Percentiles rank a stretch among this genome's conserved stretches.
Evolutionary conservation across 148 eudicot species (phyloP).

Genomic region (Rhododendron ferrugineum): DNA sequence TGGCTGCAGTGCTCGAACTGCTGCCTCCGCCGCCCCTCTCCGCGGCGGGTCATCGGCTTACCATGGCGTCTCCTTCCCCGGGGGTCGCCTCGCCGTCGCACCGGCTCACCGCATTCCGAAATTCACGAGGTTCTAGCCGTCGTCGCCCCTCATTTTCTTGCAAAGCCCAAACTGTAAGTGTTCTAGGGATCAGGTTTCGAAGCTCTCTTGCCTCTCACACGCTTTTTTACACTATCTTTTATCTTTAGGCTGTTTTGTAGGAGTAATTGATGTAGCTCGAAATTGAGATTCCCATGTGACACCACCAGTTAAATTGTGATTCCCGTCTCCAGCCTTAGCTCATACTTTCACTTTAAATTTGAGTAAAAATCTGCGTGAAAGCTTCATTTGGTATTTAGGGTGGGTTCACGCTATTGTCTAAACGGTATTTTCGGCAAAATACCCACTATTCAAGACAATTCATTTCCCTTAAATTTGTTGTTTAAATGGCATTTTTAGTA

Average conservation of each 20-base stretch:
- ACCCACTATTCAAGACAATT: neutral
- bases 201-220: neutral
- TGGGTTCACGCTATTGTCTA: no score
- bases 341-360: no score
- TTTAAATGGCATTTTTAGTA: no score
- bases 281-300: no score
- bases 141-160: conserved; percentile 4
- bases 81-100: neutral
- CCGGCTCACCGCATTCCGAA: neutral
- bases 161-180: conserved; percentile 11
- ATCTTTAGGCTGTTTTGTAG: neutral
- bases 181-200: neutral
- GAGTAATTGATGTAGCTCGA: neutral
- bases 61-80: neutral
- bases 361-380: neutral
- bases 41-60: neutral
- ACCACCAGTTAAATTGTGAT: no score
- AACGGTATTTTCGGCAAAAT: no score
- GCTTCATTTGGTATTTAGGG: neutral
- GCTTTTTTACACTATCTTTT: neutral
- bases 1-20: conserved; percentile 10
- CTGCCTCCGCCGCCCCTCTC: conserved; percentile 2
- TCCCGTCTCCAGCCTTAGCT: neutral
- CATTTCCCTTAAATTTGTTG: neutral
- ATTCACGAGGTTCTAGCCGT: neutral